These are phyloP conservation scores for Dictyostelium intermedium DNA, from an alignment of 78 protist species.

Conservation along the genomic window DNA sequence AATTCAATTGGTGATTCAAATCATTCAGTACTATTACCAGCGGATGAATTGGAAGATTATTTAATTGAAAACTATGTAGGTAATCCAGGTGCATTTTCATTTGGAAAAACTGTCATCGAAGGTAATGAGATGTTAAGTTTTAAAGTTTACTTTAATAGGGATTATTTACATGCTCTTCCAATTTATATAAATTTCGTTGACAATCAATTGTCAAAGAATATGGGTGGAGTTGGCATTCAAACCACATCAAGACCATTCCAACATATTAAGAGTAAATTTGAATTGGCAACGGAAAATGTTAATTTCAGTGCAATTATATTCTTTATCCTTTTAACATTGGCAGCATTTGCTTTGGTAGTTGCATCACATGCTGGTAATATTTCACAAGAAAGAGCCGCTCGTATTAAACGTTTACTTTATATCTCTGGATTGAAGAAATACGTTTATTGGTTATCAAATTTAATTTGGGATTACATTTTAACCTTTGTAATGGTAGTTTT, in stretches of 20 bases:
- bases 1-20: not conserved
- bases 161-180: slow-evolving; percentile 20
- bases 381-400: not conserved
- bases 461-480: slow-evolving; percentile 22
- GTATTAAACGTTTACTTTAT: slow-evolving; percentile 23
- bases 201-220: not conserved
- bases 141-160: not conserved
- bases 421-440: slow-evolving; percentile 40
- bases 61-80: not conserved
- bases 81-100: slow-evolving; percentile 16
- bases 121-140: not conserved
- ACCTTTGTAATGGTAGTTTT: not conserved
- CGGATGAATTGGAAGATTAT: not conserved
- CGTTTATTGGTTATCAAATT: slow-evolving; percentile 34
- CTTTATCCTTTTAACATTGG: not conserved
- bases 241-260: not conserved
- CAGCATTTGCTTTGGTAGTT: not conserved
- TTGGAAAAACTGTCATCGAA: not conserved
- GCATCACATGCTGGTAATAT: slow-evolving; percentile 34
- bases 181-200: slow-evolving; percentile 16
- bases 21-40: not conserved
- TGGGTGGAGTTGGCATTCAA: not conserved
- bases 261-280: slow-evolving; percentile 1
- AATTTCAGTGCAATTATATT: not conserved
- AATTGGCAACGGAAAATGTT: not conserved